A percentile compares a stretch with the other conserved stretches of the same genome.
Conservation (phyloP, 495 filamentous ascomycete genomes). For the Penicillium bialowiezense region DNA sequence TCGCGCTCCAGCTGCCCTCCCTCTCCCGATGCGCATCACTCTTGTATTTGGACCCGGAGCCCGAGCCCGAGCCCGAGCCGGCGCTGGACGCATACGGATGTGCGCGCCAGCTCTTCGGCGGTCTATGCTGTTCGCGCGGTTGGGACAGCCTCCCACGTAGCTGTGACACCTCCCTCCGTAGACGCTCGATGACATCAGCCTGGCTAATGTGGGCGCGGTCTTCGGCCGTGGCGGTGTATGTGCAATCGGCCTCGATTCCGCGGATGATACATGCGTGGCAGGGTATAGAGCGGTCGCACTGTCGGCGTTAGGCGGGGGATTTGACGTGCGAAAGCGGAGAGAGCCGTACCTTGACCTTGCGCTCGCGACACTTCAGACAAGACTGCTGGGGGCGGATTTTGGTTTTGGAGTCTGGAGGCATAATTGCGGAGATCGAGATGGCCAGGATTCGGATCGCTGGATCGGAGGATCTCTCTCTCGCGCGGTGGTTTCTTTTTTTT, state of each 20-base stretch:
- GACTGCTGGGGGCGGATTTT: constrained; percentile 34
- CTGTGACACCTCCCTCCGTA: constrained; percentile 29
- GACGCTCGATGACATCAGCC: constrained; percentile 28
- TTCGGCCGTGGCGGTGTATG: constrained; percentile 31
- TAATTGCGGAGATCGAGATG: constrained; percentile 5
- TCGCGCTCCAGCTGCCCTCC: constrained; percentile 19
- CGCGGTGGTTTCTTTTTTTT: too few relatives aligned
- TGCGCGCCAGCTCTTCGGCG: not conserved
- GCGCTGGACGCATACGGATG: not conserved
- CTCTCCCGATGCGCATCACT: not conserved
- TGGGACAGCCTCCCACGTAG: constrained; percentile 19
- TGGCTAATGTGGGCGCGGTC: constrained; percentile 35
- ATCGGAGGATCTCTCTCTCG: too few relatives aligned
- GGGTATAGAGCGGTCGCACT: constrained; percentile 35
- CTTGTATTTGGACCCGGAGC: too few relatives aligned
- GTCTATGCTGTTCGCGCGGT: not conserved
- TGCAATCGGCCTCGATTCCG: constrained; percentile 32
- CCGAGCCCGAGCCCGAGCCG: too few relatives aligned
- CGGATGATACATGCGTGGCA: constrained; percentile 31
- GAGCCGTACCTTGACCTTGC: constrained; percentile 34
- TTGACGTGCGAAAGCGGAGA: constrained; percentile 46
- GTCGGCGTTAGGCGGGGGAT: not conserved
- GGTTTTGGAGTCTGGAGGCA: constrained; percentile 15
- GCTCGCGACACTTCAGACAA: constrained; percentile 32
- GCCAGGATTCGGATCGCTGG: not conserved